Percentiles rank a stretch among this genome's conserved stretches.
These are phyloP conservation scores for Hippophae tibetana DNA, from an alignment of 306 rosid genomes.

Conservation along the genomic window DNA sequence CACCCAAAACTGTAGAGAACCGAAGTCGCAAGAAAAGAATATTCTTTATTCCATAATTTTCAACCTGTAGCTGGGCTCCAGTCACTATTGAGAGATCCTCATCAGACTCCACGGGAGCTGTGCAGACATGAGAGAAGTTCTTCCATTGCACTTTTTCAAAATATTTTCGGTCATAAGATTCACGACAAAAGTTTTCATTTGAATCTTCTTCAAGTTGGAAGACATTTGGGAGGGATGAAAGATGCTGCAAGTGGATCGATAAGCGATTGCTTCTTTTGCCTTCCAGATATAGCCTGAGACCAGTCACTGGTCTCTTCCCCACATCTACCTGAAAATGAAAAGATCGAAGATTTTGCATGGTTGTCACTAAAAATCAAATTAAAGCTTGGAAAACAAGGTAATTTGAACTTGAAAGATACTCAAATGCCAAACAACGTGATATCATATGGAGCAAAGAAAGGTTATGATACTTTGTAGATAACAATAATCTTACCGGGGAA, in stretches of 20 bases:
- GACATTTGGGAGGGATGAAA: slow-evolving; percentile 77
- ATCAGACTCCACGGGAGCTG: slow-evolving; percentile 83
- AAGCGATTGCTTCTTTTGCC: slow-evolving; percentile 86
- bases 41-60: slow-evolving; percentile 72
- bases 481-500: slow-evolving; percentile 39
- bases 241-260: slow-evolving; percentile 92
- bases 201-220: slow-evolving; percentile 84
- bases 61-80: slow-evolving; percentile 86
- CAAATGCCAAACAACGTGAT: not conserved
- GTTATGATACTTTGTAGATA: not conserved
- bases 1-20: slow-evolving; percentile 69
- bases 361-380: not conserved
- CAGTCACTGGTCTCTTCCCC: slow-evolving; percentile 92
- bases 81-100: slow-evolving; percentile 80
- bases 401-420: not conserved
- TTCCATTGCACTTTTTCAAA: slow-evolving; percentile 94
- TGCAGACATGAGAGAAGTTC: slow-evolving; percentile 93
- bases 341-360: not conserved
- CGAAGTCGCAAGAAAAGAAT: slow-evolving; percentile 67
- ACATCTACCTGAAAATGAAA: slow-evolving; percentile 70
- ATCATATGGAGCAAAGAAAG: too few relatives aligned
- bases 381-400: not conserved
- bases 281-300: slow-evolving; percentile 88
- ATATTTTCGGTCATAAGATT: slow-evolving; percentile 52
- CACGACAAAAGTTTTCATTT: slow-evolving; percentile 41